Evolutionary conservation across 2,329 filamentous ascomycete species (phyloP).

Genomic region (Colletotrichum abscissum): DNA sequence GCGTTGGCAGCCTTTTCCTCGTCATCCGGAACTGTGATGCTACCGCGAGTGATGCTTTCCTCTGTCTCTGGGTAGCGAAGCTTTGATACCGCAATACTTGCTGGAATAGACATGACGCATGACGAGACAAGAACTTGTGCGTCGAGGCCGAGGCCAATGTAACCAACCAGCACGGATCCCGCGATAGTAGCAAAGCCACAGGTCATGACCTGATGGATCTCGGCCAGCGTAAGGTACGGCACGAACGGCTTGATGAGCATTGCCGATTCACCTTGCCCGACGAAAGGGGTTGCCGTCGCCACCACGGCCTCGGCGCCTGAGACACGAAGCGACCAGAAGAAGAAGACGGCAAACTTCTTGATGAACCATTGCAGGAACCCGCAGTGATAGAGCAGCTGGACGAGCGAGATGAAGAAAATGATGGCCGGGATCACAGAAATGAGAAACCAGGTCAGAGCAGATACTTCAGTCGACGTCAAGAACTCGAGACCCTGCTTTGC

Average conservation of each 20-base stretch:
- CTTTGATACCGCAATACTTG: slow-evolving; percentile 78
- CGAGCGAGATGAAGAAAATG: slow-evolving; percentile 82
- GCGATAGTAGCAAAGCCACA: slow-evolving; percentile 82
- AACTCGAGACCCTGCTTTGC: slow-evolving; percentile 73
- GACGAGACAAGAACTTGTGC: slow-evolving; percentile 78
- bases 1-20: slow-evolving; percentile 72
- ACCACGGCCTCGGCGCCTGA: slow-evolving; percentile 82
- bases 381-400: slow-evolving; percentile 77
- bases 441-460: slow-evolving; percentile 68
- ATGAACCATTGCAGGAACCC: slow-evolving; percentile 80
- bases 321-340: slow-evolving; percentile 81
- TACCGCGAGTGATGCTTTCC: slow-evolving; percentile 76
- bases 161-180: slow-evolving; percentile 77
- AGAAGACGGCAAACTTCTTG: slow-evolving; percentile 78
- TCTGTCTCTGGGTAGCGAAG: slow-evolving; percentile 79
- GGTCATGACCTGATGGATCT: slow-evolving; percentile 81
- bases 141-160: slow-evolving; percentile 77
- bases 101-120: slow-evolving; percentile 83
- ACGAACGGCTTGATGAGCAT: slow-evolving; percentile 83
- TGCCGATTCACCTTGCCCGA: slow-evolving; percentile 82
- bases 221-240: slow-evolving; percentile 75
- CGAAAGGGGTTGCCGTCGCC: slow-evolving; percentile 80
- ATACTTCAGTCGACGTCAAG: slow-evolving; percentile 62
- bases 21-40: slow-evolving; percentile 75
- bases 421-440: slow-evolving; percentile 75